These are phyloP conservation scores for Trametes sp. DNA, from an alignment of 1,284 basidiomycete genomes.

Conservation along the genomic window DNA sequence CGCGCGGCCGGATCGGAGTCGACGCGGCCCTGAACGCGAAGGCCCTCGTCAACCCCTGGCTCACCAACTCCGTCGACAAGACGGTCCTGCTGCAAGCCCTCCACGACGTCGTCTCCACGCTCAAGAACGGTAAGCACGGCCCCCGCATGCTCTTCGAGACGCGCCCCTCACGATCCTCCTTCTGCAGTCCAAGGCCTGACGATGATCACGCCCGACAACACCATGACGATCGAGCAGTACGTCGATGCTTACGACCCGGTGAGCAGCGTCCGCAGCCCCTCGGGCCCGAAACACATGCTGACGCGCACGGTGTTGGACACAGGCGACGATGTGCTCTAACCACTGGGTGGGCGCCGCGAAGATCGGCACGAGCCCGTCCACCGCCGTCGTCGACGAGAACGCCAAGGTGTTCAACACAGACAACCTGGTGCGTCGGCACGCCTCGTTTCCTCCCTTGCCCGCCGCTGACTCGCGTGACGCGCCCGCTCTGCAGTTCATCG, in stretches of 20 bases:
- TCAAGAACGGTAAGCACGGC: constrained; percentile 47
- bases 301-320: neutral
- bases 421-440: constrained; percentile 53
- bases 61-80: constrained; percentile 64
- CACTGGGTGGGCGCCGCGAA: constrained; percentile 65
- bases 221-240: constrained; percentile 58
- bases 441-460: neutral
- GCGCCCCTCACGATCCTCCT: neutral
- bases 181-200: constrained; percentile 54
- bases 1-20: constrained; percentile 67
- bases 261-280: constrained; percentile 19
- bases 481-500: constrained; percentile 46
- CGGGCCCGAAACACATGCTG: neutral
- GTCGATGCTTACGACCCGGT: constrained; percentile 58
- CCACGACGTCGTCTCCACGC: constrained; percentile 53
- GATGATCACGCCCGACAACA: constrained; percentile 66
- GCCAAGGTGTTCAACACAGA: constrained; percentile 64
- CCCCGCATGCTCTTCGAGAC: neutral
- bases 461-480: constrained; percentile 24
- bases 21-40: constrained; percentile 57
- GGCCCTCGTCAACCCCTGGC: constrained; percentile 63
- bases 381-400: constrained; percentile 63
- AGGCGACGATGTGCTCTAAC: constrained; percentile 56
- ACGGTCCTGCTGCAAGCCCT: constrained; percentile 55
- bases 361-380: constrained; percentile 50